Percentiles rank a stretch among this genome's conserved stretches.
phyloP scores from a whole-genome alignment of 2,329 filamentous ascomycete species.

The Trichoderma koningii region DNA sequence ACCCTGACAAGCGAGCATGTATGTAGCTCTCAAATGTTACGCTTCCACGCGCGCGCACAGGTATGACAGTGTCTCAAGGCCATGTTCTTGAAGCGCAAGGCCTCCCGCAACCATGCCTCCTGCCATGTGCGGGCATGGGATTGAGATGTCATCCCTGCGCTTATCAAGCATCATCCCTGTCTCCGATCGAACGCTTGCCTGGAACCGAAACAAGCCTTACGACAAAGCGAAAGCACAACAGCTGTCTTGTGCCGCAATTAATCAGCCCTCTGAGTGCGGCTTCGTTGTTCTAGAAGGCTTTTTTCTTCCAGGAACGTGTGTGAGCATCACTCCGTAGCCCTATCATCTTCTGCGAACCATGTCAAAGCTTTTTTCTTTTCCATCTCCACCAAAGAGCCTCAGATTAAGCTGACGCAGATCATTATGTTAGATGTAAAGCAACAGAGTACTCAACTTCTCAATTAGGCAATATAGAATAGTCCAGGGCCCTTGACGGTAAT shows the following conservation, averaged over 20 bases:
- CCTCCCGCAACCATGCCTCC: background rate
- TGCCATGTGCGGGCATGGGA: conserved; percentile 9
- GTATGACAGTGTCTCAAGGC: background rate
- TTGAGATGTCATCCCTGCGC: conserved; percentile 17
- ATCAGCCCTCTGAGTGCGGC: too few relatives aligned
- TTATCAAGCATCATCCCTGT: conserved; percentile 12
- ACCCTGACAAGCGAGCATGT: too few relatives aligned
- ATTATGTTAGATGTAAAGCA: background rate
- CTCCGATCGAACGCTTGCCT: conserved; percentile 8
- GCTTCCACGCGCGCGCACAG: background rate
- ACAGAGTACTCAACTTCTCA: background rate
- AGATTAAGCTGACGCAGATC: conserved; percentile 14
- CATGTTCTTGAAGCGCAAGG: background rate
- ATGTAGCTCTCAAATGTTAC: too few relatives aligned
- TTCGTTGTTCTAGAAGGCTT: background rate
- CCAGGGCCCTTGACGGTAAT: background rate
- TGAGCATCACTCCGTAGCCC: background rate
- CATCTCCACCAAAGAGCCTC: background rate
- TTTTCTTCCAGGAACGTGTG: background rate
- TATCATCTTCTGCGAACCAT: background rate
- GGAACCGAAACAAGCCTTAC: background rate
- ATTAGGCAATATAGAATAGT: conserved; percentile 10
- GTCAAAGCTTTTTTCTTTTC: background rate
- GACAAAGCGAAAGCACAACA: background rate
- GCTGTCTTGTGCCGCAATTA: too few relatives aligned